Evolutionary conservation across 1,139 yeast genomes (phyloP).

Genomic region (Candida mesenterica): DNA sequence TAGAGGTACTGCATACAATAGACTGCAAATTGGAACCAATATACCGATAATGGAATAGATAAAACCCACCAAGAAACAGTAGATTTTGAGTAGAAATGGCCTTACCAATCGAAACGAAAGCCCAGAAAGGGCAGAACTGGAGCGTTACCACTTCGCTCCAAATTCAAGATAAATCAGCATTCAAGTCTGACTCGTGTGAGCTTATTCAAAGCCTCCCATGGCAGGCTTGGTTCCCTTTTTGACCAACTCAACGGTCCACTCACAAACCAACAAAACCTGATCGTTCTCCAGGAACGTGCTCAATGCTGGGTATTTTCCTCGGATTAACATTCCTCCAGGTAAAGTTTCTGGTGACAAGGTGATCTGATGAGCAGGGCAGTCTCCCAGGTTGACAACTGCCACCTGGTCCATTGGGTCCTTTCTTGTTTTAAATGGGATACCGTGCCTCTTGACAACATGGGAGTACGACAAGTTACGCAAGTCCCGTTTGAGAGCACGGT

Average conservation of each 20-base stretch:
- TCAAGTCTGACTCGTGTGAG: too few relatives aligned
- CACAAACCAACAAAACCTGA: conserved; percentile 22
- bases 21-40: too few relatives aligned
- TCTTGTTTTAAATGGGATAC: conserved; percentile 29
- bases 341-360: conserved; percentile 31
- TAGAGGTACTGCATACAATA: too few relatives aligned
- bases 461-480: conserved; percentile 28
- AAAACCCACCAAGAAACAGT: too few relatives aligned
- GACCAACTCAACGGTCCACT: conserved; percentile 29
- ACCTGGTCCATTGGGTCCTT: conserved; percentile 21
- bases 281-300: conserved; percentile 30
- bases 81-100: too few relatives aligned
- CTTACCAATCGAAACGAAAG: too few relatives aligned
- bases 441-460: conserved; percentile 34
- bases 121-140: too few relatives aligned
- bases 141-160: too few relatives aligned
- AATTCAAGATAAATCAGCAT: too few relatives aligned
- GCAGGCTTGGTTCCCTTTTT: conserved; percentile 25
- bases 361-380: conserved; percentile 17
- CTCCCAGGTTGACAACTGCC: conserved; percentile 20
- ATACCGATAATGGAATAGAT: too few relatives aligned
- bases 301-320: conserved; percentile 33
- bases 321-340: conserved; percentile 34
- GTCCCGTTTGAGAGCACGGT: conserved; percentile 24
- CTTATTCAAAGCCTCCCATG: conserved; percentile 2